phyloP scores from a whole-genome alignment of 495 filamentous ascomycete species.

The Penicillium ucsense region DNA sequence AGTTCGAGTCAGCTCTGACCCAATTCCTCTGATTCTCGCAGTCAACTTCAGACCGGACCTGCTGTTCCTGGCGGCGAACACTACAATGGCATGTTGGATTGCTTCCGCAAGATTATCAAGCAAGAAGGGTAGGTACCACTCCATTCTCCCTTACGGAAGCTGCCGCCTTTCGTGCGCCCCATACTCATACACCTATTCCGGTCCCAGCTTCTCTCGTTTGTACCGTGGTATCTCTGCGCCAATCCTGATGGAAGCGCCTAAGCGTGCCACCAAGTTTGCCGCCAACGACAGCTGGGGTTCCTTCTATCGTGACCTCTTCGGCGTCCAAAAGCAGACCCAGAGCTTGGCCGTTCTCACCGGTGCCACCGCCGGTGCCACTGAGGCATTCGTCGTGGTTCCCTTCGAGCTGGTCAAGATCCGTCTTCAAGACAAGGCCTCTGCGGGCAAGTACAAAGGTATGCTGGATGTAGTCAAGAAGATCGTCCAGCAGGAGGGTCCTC shows the following conservation, averaged over 20 bases:
- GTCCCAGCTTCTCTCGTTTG: conserved; percentile 63
- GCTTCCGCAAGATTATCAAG: conserved; percentile 84
- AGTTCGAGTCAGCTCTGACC: background rate
- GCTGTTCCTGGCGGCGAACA: conserved; percentile 55
- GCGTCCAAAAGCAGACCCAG: conserved; percentile 78
- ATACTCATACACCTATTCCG: background rate
- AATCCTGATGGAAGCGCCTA: conserved; percentile 97
- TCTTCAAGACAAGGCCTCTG: conserved; percentile 89
- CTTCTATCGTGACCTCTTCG: conserved; percentile 79
- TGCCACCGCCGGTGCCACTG: conserved; percentile 88
- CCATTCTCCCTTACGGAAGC: background rate
- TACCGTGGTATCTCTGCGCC: conserved; percentile 95
- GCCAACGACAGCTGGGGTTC: conserved; percentile 97
- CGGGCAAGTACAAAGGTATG: conserved; percentile 87
- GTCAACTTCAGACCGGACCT: conserved; percentile 75
- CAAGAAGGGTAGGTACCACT: conserved; percentile 68
- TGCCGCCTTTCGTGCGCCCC: background rate
- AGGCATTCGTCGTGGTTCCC: conserved; percentile 89
- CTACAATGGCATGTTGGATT: conserved; percentile 97
- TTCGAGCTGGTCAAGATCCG: conserved; percentile 96
- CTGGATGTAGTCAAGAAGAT: conserved; percentile 86
- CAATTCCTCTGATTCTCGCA: conserved; percentile 21
- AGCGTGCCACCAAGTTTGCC: conserved; percentile 96
- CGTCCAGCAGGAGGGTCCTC: conserved; percentile 67
- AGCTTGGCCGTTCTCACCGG: conserved; percentile 82